These are phyloP conservation scores for Kockovaella imperatae DNA, from an alignment of 768 basidiomycete genomes.

Conservation along the genomic window DNA sequence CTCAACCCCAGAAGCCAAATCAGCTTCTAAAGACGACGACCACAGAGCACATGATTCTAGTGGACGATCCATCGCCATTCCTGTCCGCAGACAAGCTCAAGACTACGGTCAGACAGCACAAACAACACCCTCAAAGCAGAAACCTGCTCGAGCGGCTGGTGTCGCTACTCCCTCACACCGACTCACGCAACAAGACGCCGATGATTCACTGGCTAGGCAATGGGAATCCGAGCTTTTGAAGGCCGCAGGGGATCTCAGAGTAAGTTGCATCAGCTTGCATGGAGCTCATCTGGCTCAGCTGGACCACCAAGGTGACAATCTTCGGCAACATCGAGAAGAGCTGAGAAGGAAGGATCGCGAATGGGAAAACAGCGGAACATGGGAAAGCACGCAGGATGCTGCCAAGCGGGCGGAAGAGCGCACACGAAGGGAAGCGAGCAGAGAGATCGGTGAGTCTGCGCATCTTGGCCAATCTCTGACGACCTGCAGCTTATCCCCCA, in stretches of 20 bases:
- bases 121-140: too few relatives aligned
- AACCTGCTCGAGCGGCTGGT: neutral
- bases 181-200: constrained; percentile 12
- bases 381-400: constrained; percentile 14
- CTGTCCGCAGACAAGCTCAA: too few relatives aligned
- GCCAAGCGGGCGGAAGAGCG: constrained; percentile 25
- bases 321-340: constrained; percentile 3
- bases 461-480: constrained; percentile 1
- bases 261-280: neutral
- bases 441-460: constrained; percentile 24
- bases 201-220: constrained; percentile 29
- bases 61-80: too few relatives aligned
- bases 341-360: constrained; percentile 14
- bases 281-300: neutral
- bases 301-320: neutral
- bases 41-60: too few relatives aligned
- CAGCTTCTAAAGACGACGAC: too few relatives aligned
- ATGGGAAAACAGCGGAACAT: constrained; percentile 28
- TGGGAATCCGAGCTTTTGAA: constrained; percentile 25
- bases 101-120: too few relatives aligned
- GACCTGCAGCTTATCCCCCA: constrained; percentile 32
- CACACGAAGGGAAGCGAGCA: constrained; percentile 14
- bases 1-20: too few relatives aligned
- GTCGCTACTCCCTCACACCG: constrained; percentile 9
- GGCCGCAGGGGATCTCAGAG: neutral